Conservation (phyloP, 108 stramenopile species). For the Skeletonema menzelii region DNA sequence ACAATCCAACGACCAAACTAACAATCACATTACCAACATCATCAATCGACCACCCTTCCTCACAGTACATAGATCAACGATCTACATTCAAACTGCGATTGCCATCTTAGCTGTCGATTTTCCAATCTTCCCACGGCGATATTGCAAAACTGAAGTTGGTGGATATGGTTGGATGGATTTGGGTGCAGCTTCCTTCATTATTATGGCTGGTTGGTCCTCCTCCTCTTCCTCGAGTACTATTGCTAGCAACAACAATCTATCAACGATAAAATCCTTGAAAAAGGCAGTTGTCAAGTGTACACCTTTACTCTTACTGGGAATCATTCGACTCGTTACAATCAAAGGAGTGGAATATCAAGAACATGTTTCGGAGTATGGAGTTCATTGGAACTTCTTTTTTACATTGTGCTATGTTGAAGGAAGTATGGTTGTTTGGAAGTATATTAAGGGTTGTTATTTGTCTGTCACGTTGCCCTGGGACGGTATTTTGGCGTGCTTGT, state of each 20-base stretch:
- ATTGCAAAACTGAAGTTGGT: conserved; percentile 88
- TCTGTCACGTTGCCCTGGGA: background rate
- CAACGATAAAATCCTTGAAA: background rate
- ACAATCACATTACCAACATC: background rate
- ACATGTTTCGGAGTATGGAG: conserved; percentile 97
- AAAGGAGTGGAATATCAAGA: conserved; percentile 91
- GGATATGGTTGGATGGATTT: conserved; percentile 97
- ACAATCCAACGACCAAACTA: background rate
- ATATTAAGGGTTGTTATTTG: background rate
- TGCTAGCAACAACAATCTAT: background rate
- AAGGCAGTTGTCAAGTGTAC: conserved; percentile 47
- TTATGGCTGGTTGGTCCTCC: conserved; percentile 77
- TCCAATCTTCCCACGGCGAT: conserved; percentile 90
- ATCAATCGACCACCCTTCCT: conserved; percentile 48
- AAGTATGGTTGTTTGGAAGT: conserved; percentile 30
- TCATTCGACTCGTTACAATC: conserved; percentile 68
- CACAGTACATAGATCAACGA: conserved; percentile 68
- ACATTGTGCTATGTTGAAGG: conserved; percentile 63
- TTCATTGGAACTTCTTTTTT: conserved; percentile 99
- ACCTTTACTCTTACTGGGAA: conserved; percentile 67
- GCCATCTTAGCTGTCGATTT: conserved; percentile 95
- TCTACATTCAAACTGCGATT: conserved; percentile 81
- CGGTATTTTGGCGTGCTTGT: conserved; percentile 30
- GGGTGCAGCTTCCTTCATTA: conserved; percentile 90
- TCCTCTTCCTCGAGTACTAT: conserved; percentile 6